phyloP scores from a whole-genome alignment of 1,139 yeast genomes.

The Kurtzmaniella quercitrusa region DNA sequence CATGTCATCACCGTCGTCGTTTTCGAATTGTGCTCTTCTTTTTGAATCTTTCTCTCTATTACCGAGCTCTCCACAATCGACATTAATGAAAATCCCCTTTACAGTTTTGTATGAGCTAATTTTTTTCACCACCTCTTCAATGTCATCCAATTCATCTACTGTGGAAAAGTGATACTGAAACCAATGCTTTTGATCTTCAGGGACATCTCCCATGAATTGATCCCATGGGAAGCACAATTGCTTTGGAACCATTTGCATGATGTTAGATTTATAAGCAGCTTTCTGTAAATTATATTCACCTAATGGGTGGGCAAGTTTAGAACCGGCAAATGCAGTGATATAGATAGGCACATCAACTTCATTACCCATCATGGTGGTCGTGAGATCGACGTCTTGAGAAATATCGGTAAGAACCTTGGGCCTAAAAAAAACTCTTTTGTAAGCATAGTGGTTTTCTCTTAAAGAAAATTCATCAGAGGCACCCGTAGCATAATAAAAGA shows the following conservation, averaged over 20 bases:
- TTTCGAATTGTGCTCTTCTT: constrained; percentile 7
- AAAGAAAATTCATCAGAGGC: constrained; percentile 28
- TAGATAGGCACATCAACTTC: constrained; percentile 47
- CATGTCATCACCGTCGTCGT: constrained; percentile 1
- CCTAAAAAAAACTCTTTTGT: constrained; percentile 32
- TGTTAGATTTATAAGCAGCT: constrained; percentile 56
- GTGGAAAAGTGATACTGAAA: constrained; percentile 72
- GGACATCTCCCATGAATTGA: constrained; percentile 50
- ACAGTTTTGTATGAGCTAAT: constrained; percentile 13
- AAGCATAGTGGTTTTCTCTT: constrained; percentile 29
- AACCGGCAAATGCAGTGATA: constrained; percentile 64
- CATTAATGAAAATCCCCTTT: constrained; percentile 19
- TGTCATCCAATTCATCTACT: constrained; percentile 14
- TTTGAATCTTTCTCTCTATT: constrained; percentile 16
- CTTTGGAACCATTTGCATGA: constrained; percentile 66
- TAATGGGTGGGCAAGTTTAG: constrained; percentile 57
- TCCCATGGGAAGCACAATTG: constrained; percentile 60
- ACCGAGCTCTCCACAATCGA: constrained; percentile 17
- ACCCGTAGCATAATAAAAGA: constrained; percentile 29
- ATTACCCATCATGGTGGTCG: constrained; percentile 22
- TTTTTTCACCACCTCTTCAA: constrained; percentile 11
- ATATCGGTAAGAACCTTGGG: constrained; percentile 42
- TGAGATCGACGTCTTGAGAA: constrained; percentile 12
- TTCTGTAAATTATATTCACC: constrained; percentile 66
- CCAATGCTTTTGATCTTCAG: constrained; percentile 59